These are phyloP conservation scores for Jacaranda mimosifolia DNA, from an alignment of 257 asterid species.

Conservation along the genomic window DNA sequence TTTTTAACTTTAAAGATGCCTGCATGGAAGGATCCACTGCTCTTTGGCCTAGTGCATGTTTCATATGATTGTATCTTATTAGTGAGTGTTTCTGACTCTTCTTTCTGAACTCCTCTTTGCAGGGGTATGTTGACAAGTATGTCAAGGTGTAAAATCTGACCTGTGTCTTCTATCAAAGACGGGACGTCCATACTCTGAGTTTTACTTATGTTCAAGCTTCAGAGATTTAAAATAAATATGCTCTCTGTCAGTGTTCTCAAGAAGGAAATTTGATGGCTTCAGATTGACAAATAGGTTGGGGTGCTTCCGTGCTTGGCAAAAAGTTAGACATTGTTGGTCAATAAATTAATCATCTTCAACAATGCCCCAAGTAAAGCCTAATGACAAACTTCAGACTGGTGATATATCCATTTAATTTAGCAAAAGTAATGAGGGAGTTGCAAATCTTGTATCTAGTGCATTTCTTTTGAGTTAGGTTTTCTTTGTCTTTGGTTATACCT, in stretches of 20 bases:
- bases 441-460: constrained; percentile 44
- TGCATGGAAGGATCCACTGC: constrained; percentile 19
- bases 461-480: constrained; percentile 33
- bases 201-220: constrained; percentile 28
- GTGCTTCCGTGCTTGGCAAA: not conserved
- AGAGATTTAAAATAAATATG: constrained; percentile 36
- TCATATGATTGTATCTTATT: constrained; percentile 21
- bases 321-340: not conserved
- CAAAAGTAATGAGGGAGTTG: constrained; percentile 34
- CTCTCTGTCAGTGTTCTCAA: constrained; percentile 16
- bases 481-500: constrained; percentile 18
- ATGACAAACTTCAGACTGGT: constrained; percentile 28
- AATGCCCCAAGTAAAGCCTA: constrained; percentile 33
- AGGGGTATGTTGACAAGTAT: constrained; percentile 96
- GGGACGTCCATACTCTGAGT: constrained; percentile 18
- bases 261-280: constrained; percentile 27
- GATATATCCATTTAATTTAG: constrained; percentile 45
- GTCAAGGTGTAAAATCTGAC: constrained; percentile 63
- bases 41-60: constrained; percentile 26
- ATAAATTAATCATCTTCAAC: constrained; percentile 23
- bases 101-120: constrained; percentile 43
- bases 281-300: constrained; percentile 14
- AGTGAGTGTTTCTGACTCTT: constrained; percentile 26
- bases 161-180: constrained; percentile 37
- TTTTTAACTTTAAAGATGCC: not conserved